Evolutionary conservation across 2,329 filamentous ascomycete genomes (phyloP).

Genomic region (Colletotrichum limetticola): DNA sequence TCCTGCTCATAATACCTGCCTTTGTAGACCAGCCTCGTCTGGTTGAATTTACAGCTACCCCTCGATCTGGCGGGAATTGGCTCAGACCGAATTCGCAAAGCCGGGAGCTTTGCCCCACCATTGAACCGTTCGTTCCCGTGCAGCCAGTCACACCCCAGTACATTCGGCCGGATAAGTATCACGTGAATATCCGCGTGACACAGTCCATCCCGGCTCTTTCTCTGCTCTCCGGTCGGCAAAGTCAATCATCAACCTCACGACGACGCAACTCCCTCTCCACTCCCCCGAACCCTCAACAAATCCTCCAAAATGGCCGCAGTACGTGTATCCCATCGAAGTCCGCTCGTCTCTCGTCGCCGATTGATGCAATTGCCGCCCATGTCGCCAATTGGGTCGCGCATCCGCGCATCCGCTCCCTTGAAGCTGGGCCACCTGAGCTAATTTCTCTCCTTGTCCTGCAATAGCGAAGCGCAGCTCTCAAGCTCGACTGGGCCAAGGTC

Average conservation of each 20-base stretch:
- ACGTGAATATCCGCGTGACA: constrained; percentile 44
- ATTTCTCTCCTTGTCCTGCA: constrained; percentile 54
- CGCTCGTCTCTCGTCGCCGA: constrained; percentile 29
- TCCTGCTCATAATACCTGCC: neutral
- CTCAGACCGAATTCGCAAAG: constrained; percentile 11
- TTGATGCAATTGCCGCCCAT: constrained; percentile 36
- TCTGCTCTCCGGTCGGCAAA: constrained; percentile 53
- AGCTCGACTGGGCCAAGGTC: constrained; percentile 99
- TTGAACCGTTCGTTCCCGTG: neutral
- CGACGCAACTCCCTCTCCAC: constrained; percentile 60
- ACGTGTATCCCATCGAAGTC: constrained; percentile 52
- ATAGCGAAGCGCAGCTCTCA: constrained; percentile 97
- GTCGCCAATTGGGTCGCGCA: constrained; percentile 30
- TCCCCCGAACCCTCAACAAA: constrained; percentile 58
- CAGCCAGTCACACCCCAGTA: neutral
- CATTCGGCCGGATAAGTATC: constrained; percentile 28
- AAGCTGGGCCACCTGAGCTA: constrained; percentile 58
- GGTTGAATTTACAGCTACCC: constrained; percentile 1
- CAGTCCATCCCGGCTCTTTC: constrained; percentile 40
- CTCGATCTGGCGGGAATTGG: constrained; percentile 21
- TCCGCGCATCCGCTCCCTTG: constrained; percentile 6
- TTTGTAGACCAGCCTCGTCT: neutral
- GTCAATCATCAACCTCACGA: constrained; percentile 58
- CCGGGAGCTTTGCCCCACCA: constrained; percentile 28
- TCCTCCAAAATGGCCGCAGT: constrained; percentile 75